Percentiles rank a stretch among this genome's conserved stretches.
Conservation (phyloP, 176 grass and related monocot genomes). For the Thalia dealbata region DNA sequence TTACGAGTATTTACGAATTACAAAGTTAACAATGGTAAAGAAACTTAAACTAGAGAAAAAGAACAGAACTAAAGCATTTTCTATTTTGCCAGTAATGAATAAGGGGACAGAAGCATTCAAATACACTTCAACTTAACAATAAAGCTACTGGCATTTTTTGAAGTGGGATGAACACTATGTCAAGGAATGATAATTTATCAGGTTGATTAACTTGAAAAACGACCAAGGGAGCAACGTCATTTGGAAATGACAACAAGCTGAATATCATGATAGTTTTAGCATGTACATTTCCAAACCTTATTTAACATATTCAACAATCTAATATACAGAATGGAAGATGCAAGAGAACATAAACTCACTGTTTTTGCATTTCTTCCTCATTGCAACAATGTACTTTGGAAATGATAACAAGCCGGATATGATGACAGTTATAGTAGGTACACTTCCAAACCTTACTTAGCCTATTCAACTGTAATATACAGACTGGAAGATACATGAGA, state of each 20-base stretch:
- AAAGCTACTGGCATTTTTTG: background rate
- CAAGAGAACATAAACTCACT: slow-evolving; percentile 32
- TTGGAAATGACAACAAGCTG: too few relatives aligned
- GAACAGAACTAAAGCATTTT: too few relatives aligned
- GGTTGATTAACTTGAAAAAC: background rate
- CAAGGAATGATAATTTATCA: background rate
- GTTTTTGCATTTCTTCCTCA: slow-evolving; percentile 69
- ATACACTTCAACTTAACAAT: background rate
- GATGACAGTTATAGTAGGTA: too few relatives aligned
- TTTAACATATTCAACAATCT: too few relatives aligned
- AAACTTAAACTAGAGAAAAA: background rate
- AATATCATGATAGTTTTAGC: too few relatives aligned
- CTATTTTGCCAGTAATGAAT: background rate
- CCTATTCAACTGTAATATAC: background rate
- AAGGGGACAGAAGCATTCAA: background rate
- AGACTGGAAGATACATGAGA: slow-evolving; percentile 14
- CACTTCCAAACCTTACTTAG: too few relatives aligned
- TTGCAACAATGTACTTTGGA: slow-evolving; percentile 40
- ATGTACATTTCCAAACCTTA: too few relatives aligned
- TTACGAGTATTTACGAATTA: background rate
- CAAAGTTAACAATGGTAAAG: background rate
- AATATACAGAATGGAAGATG: slow-evolving; percentile 9
- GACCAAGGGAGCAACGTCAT: background rate
- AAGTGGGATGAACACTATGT: background rate
- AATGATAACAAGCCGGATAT: too few relatives aligned